Conservation (phyloP, 1,284 basidiomycete genomes). For the Malassezia caprae region DNA sequence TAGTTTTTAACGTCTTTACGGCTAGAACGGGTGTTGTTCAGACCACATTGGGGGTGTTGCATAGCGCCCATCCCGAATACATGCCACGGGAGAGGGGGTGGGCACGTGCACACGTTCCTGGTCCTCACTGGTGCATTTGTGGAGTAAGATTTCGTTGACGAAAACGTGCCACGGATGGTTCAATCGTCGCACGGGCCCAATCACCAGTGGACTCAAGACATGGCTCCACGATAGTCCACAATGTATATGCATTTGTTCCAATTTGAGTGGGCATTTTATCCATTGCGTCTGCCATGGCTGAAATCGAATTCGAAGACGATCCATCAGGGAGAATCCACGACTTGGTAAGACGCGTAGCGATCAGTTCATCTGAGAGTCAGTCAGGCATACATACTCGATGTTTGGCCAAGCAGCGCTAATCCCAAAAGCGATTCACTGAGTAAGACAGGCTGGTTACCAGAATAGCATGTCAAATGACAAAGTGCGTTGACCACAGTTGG, state of each 20-base stretch:
- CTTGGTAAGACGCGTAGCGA: not conserved
- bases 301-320: not conserved
- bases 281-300: not conserved
- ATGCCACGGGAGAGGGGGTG: not conserved
- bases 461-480: conserved; percentile 63
- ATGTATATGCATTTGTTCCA: conserved; percentile 1
- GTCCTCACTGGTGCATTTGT: not conserved
- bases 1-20: too few species aligned
- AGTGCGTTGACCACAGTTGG: conserved; percentile 51
- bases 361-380: not conserved
- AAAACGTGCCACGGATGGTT: not conserved
- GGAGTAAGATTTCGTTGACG: not conserved
- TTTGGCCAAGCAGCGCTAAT: conserved; percentile 59
- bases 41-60: too few species aligned
- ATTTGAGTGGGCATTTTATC: conserved; percentile 4
- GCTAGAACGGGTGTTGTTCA: too few species aligned
- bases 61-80: not conserved
- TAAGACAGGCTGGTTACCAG: conserved; percentile 68
- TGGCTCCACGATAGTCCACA: not conserved
- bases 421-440: conserved; percentile 82
- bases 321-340: not conserved
- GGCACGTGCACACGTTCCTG: not conserved
- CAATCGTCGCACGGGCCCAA: not conserved
- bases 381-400: not conserved
- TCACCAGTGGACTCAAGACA: not conserved